Evolutionary conservation across 1,284 basidiomycete genomes (phyloP).

Genomic region (Psilocybe mexicana): DNA sequence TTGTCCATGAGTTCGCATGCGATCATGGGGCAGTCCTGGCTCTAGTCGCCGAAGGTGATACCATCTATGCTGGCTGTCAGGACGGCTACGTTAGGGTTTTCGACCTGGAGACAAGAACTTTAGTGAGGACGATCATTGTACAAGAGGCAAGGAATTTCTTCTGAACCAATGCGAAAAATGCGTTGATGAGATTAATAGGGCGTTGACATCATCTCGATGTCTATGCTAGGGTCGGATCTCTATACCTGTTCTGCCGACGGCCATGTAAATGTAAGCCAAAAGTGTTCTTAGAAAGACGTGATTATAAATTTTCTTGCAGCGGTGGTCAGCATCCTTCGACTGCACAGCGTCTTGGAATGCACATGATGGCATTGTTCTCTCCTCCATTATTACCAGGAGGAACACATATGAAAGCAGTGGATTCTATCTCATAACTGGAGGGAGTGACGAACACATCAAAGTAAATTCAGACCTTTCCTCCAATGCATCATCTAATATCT

Average conservation of each 20-base stretch:
- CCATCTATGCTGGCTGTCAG: conserved; percentile 91
- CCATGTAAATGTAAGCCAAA: conserved; percentile 58
- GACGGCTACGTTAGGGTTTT: conserved; percentile 91
- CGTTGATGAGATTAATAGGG: conserved; percentile 40
- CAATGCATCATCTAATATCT: background rate
- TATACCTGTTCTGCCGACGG: conserved; percentile 87
- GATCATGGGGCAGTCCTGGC: conserved; percentile 77
- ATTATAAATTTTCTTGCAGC: conserved; percentile 36
- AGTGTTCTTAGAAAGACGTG: background rate
- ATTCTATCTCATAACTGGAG: conserved; percentile 73
- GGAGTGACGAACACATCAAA: conserved; percentile 84
- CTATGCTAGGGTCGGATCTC: conserved; percentile 73
- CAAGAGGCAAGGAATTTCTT: conserved; percentile 73
- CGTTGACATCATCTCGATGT: conserved; percentile 79
- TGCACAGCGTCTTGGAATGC: conserved; percentile 80
- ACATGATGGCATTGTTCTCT: conserved; percentile 82
- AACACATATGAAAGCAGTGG: conserved; percentile 26
- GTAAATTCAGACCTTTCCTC: conserved; percentile 34
- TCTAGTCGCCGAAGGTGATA: conserved; percentile 73
- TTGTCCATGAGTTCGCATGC: conserved; percentile 65
- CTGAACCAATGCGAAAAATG: background rate
- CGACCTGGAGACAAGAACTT: conserved; percentile 87
- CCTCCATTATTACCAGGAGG: conserved; percentile 58
- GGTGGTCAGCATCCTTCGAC: conserved; percentile 83
- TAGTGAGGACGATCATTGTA: conserved; percentile 84